Conservation (phyloP, 2,329 filamentous ascomycete species). For the Endothia cerciana region DNA sequence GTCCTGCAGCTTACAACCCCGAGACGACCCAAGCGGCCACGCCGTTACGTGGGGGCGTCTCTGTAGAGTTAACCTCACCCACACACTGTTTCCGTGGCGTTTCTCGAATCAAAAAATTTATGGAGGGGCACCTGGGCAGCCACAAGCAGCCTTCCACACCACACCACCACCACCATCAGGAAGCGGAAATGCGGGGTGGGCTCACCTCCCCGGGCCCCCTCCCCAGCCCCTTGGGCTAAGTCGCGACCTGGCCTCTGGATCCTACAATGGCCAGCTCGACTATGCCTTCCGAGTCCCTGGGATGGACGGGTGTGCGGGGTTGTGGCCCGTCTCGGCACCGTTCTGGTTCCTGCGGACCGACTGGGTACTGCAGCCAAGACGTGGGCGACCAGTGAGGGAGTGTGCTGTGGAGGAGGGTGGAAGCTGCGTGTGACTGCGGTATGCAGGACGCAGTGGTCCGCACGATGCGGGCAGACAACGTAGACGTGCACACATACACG, state of each 20-base stretch:
- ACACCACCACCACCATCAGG: neutral
- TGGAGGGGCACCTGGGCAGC: neutral
- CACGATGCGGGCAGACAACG: conserved; percentile 2
- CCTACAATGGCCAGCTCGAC: neutral
- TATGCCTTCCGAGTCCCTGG: neutral
- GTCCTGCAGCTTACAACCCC: too few relatives aligned
- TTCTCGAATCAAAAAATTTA: too few relatives aligned
- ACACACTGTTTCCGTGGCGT: too few relatives aligned
- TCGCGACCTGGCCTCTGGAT: neutral
- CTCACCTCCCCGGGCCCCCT: neutral
- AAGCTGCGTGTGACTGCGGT: neutral
- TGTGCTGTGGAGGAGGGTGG: neutral
- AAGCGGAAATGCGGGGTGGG: neutral
- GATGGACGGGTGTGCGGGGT: neutral
- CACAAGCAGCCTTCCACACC: neutral
- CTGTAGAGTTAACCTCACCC: too few relatives aligned
- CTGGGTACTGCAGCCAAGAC: conserved; percentile 6
- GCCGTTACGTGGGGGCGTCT: too few relatives aligned
- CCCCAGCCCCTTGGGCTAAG: neutral
- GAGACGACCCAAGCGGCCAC: too few relatives aligned
- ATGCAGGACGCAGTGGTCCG: conserved; percentile 6
- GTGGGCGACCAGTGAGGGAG: conserved; percentile 1
- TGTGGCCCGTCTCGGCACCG: neutral
- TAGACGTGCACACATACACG: neutral
- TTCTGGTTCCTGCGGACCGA: neutral